Conservation (phyloP, 2,329 filamentous ascomycete species). For the Verticillium zaregamsianum region DNA sequence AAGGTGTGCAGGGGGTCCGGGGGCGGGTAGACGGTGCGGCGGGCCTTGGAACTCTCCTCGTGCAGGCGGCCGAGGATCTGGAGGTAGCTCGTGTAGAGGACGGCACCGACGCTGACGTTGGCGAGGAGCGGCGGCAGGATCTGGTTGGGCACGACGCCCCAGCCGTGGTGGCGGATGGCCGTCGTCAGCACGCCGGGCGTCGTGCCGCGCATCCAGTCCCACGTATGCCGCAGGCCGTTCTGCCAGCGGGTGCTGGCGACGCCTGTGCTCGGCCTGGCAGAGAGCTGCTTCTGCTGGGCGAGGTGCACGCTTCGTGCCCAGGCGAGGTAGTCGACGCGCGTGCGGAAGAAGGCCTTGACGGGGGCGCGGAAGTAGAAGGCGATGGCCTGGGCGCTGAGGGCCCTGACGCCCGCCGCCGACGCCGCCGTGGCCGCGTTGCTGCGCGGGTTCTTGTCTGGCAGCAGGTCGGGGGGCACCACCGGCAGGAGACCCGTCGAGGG, state of each 20-base stretch:
- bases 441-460: slow-evolving; percentile 42
- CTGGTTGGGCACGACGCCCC: slow-evolving; percentile 70
- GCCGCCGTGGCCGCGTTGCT: slow-evolving; percentile 63
- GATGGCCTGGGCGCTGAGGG: slow-evolving; percentile 76
- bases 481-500: slow-evolving; percentile 37
- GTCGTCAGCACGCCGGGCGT: slow-evolving; percentile 66
- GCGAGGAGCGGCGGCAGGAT: slow-evolving; percentile 72
- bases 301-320: slow-evolving; percentile 50
- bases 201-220: slow-evolving; percentile 54
- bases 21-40: slow-evolving; percentile 66
- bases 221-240: slow-evolving; percentile 33
- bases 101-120: slow-evolving; percentile 69
- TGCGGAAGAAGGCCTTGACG: slow-evolving; percentile 88
- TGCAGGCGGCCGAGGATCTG: slow-evolving; percentile 64
- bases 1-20: slow-evolving; percentile 61
- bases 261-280: slow-evolving; percentile 31
- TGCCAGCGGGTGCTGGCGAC: slow-evolving; percentile 25
- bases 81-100: slow-evolving; percentile 73
- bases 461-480: slow-evolving; percentile 35
- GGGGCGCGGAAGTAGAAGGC: slow-evolving; percentile 91
- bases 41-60: slow-evolving; percentile 52
- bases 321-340: slow-evolving; percentile 76
- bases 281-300: slow-evolving; percentile 35
- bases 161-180: slow-evolving; percentile 66
- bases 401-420: slow-evolving; percentile 81